Conservation (phyloP, 1,284 basidiomycete genomes). For the Sanghuangporus weigelae region DNA sequence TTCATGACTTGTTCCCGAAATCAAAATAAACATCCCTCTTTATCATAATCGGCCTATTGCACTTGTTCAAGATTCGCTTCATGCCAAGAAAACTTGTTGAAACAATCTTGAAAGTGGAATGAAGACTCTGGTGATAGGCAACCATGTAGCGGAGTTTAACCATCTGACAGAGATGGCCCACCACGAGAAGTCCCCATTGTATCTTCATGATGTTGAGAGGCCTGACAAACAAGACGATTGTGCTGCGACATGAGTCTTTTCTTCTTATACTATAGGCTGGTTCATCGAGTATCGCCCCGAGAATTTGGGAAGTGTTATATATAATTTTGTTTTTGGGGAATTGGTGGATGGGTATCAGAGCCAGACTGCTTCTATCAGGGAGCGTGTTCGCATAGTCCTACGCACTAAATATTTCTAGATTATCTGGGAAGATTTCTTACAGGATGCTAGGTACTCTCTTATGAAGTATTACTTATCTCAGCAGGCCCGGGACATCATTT, state of each 20-base stretch:
- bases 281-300: slow-evolving; percentile 21
- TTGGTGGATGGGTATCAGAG: slow-evolving; percentile 33
- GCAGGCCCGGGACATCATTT: slow-evolving; percentile 29
- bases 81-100: slow-evolving; percentile 29
- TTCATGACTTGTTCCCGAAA: not conserved
- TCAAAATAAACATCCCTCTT: not conserved
- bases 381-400: slow-evolving; percentile 30
- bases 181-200: slow-evolving; percentile 24
- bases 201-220: slow-evolving; percentile 31
- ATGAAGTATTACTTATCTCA: slow-evolving; percentile 29
- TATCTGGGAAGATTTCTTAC: slow-evolving; percentile 29
- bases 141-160: slow-evolving; percentile 21
- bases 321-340: slow-evolving; percentile 34
- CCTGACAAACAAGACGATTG: slow-evolving; percentile 38
- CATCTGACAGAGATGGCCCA: slow-evolving; percentile 22
- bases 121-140: slow-evolving; percentile 24
- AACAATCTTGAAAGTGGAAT: slow-evolving; percentile 31
- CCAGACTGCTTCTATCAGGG: slow-evolving; percentile 26
- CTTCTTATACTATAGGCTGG: slow-evolving; percentile 25
- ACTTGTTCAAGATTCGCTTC: slow-evolving; percentile 33
- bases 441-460: slow-evolving; percentile 21
- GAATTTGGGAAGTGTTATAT: slow-evolving; percentile 24
- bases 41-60: slow-evolving; percentile 18
- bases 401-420: slow-evolving; percentile 31
- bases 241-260: slow-evolving; percentile 33